Evolutionary conservation across 2,329 filamentous ascomycete species (phyloP), one percentile per base, ranked within the genome.

Genomic region (Pseudocercospora vitis): DNA sequence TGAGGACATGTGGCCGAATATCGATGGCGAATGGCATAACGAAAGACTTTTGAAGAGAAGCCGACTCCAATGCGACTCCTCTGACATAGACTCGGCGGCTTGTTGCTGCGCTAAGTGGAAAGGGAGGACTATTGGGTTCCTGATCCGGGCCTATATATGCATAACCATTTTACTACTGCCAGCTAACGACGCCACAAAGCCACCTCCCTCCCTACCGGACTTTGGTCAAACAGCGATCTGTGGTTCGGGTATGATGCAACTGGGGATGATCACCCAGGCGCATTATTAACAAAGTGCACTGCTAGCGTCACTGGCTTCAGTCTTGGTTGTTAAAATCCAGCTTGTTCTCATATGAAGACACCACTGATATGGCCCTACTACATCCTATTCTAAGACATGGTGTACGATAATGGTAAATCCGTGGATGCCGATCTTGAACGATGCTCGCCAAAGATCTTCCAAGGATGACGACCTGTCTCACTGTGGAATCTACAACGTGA

Each of bases 391-490:
- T 19, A 37, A 37, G 16, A 37, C 33, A 37, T 37, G 33, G 33
- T 18, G 33, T 37, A 19, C 12, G 16, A 19, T 37, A 4, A 14
- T 37, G 33, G 9, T 21, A 9, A 21, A 21, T 7, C 16, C 12
- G 8, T 24, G 37, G 18, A 12, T 26, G 37, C 19, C 21, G n/a
- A 18, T 42, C 3, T 5, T 42, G 18, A 37, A 8, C 14, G 7
- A 23, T 24, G 37, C 18, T 21, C n/a, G 18, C 12, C 37, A 24
- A 24, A 19, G 19, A 16, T 7, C 24, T 45, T 24, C n/a, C 11
- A 24, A 23, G 24, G 8, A 45, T 45, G 42, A 45, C 37, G 37
- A 9, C 37, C 37, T 42, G 37, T 42, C 37, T 42, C 37, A 42
- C 18, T 21, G 37, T 42, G 37, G 37, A 42, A 42, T 42, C 37